Percentiles rank a stretch among this genome's conserved stretches.
phyloP scores from a whole-genome alignment of 768 basidiomycete species.

The Leccinum boreale region DNA sequence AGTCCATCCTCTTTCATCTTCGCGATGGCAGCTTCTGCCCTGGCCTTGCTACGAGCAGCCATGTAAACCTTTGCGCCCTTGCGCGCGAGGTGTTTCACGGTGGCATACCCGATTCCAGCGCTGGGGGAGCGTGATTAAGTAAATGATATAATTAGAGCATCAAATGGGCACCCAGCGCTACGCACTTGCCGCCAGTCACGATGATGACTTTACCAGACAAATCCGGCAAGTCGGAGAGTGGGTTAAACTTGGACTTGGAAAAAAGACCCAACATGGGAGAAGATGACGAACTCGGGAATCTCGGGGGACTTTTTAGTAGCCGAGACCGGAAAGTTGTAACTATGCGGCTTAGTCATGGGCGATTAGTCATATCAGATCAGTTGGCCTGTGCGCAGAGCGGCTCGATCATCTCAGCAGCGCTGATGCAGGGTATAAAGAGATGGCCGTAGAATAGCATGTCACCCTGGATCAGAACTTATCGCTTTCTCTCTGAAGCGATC shows the following conservation, averaged over 20 bases:
- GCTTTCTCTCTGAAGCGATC: no score
- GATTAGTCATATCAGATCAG: no score
- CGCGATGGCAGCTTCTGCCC: constrained; percentile 47
- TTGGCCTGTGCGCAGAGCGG: no score
- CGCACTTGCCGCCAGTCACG: constrained; percentile 57
- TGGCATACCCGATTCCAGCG: constrained; percentile 49
- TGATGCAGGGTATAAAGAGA: no score
- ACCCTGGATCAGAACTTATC: no score
- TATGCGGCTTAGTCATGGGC: no score
- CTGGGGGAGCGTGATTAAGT: constrained; percentile 19
- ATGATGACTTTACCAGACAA: constrained; percentile 41
- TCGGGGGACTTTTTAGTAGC: no score
- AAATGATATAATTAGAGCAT: not conserved
- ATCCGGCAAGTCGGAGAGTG: constrained; percentile 37
- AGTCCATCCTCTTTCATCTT: constrained; percentile 43
- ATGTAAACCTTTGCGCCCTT: constrained; percentile 61
- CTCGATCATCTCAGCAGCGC: no score
- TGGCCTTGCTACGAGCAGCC: constrained; percentile 45
- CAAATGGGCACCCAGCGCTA: no score
- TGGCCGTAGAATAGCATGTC: no score
- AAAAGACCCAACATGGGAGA: constrained; percentile 18
- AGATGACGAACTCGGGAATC: not conserved
- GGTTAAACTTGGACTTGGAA: constrained; percentile 29
- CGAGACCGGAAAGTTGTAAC: no score
- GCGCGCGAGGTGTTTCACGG: constrained; percentile 48